Conservation (phyloP, 768 basidiomycete species). For the Paxillus ammoniavirescens region DNA sequence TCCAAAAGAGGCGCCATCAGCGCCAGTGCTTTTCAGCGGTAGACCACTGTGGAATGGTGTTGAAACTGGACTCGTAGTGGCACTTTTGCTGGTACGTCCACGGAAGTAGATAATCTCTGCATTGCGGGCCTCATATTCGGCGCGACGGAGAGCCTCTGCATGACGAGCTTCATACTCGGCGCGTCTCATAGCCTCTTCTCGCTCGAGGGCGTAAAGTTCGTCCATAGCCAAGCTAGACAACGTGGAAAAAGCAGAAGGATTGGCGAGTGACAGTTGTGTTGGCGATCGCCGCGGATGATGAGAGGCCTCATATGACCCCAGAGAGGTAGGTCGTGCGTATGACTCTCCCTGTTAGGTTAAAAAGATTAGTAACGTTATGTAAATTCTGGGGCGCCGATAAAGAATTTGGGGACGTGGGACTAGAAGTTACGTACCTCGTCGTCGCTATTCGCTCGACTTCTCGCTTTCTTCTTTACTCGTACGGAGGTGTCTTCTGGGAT, state of each 20-base stretch:
- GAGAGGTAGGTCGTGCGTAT: constrained; percentile 55
- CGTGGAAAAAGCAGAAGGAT: constrained; percentile 58
- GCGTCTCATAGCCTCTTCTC: constrained; percentile 75
- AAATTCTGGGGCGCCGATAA: constrained; percentile 26
- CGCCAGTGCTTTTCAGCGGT: constrained; percentile 20
- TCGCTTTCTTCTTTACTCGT: constrained; percentile 72
- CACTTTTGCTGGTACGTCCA: constrained; percentile 54
- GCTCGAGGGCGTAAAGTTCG: constrained; percentile 87
- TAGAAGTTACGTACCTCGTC: constrained; percentile 62
- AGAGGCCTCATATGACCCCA: constrained; percentile 43
- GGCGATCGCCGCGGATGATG: constrained; percentile 30
- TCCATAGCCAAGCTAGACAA: constrained; percentile 80
- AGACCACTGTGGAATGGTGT: constrained; percentile 36
- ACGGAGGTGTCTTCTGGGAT: constrained; percentile 26
- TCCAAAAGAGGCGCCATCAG: constrained; percentile 43
- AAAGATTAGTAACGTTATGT: constrained; percentile 24
- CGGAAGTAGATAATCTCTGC: constrained; percentile 43
- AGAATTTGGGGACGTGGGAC: constrained; percentile 10
- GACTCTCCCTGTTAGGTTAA: constrained; percentile 44
- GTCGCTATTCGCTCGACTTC: constrained; percentile 76
- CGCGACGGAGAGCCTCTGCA: constrained; percentile 64
- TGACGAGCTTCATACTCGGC: constrained; percentile 85
- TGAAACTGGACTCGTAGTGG: constrained; percentile 63
- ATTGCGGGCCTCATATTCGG: constrained; percentile 57
- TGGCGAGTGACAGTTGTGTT: constrained; percentile 24